These are phyloP conservation scores for Prunus persica DNA, from an alignment of 306 rosid species.

Conservation along the genomic window DNA sequence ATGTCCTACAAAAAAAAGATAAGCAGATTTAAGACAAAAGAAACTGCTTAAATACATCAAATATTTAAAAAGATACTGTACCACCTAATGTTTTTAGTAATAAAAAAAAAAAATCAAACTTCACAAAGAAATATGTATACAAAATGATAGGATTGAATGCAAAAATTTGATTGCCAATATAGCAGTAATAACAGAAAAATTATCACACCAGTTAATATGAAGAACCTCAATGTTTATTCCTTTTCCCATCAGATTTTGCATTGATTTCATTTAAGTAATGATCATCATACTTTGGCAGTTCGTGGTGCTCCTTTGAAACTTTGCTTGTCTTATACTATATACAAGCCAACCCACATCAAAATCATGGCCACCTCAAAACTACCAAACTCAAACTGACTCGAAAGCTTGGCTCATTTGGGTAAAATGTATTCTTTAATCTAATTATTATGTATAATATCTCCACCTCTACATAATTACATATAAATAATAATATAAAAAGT, in stretches of 20 bases:
- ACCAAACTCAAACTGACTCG: not conserved
- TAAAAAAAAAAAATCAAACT: not conserved
- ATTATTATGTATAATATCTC: not conserved
- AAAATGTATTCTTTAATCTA: not conserved
- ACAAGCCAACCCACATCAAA: not conserved
- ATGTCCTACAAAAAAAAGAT: conserved; percentile 56
- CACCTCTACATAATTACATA: not conserved
- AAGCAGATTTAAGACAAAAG: conserved; percentile 3
- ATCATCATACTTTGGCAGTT: not conserved
- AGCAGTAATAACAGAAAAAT: not conserved
- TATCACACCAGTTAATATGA: not conserved
- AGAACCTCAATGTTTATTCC: not conserved
- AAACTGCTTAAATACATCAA: not conserved
- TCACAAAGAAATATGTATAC: not conserved
- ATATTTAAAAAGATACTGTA: conserved; percentile 3
- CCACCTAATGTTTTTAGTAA: not conserved
- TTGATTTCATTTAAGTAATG: conserved; percentile 1
- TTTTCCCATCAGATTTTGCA: conserved; percentile 4
- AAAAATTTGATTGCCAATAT: not conserved
- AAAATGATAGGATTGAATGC: not conserved
- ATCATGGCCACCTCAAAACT: not conserved
- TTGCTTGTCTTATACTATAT: not conserved
- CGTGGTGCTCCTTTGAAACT: not conserved
- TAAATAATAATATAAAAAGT: not conserved
- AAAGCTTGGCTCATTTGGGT: not conserved